phyloP scores from a whole-genome alignment of 371 early-diverging fungal species.

The Capniomyces stellatus region DNA sequence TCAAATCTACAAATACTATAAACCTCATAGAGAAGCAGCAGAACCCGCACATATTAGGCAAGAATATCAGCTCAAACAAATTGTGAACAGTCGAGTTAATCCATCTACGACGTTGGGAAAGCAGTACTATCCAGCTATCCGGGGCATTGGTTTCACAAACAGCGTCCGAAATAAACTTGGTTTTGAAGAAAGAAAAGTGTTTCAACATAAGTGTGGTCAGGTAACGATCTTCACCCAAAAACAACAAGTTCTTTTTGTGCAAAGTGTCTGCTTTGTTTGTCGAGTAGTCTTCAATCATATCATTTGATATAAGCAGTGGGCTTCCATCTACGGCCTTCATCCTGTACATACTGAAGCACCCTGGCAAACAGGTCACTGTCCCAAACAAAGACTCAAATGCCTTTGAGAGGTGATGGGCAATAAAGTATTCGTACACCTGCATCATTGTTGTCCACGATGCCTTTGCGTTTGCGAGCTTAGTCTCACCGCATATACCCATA shows the following conservation, averaged over 20 bases:
- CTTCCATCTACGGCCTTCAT: slow-evolving; percentile 49
- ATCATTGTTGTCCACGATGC: slow-evolving; percentile 91
- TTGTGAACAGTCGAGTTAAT: slow-evolving; percentile 97
- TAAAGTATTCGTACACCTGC: slow-evolving; percentile 98
- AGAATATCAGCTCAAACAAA: slow-evolving; percentile 69
- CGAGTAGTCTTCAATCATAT: slow-evolving; percentile 86
- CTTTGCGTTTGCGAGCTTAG: slow-evolving; percentile 71
- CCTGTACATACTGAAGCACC: slow-evolving; percentile 93
- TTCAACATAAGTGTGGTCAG: slow-evolving; percentile 97
- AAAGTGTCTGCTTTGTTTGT: slow-evolving; percentile 91
- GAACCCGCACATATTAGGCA: slow-evolving; percentile 87
- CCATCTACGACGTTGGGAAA: slow-evolving; percentile 96
- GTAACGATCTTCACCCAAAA: slow-evolving; percentile 74
- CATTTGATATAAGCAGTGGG: slow-evolving; percentile 61
- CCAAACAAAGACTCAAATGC: slow-evolving; percentile 99
- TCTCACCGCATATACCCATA: slow-evolving; percentile 89
- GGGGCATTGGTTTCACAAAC: slow-evolving; percentile 96
- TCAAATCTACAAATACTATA: slow-evolving; percentile 81
- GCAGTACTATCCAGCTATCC: slow-evolving; percentile 77
- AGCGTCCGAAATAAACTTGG: slow-evolving; percentile 92
- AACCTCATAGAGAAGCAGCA: slow-evolving; percentile 99
- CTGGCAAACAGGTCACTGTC: slow-evolving; percentile 87
- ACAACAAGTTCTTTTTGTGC: slow-evolving; percentile 85
- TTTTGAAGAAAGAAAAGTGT: slow-evolving; percentile 94
- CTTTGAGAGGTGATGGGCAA: slow-evolving; percentile 94